Conservation (phyloP, 768 basidiomycete genomes). For the Mycena olivaceomarginata region DNA sequence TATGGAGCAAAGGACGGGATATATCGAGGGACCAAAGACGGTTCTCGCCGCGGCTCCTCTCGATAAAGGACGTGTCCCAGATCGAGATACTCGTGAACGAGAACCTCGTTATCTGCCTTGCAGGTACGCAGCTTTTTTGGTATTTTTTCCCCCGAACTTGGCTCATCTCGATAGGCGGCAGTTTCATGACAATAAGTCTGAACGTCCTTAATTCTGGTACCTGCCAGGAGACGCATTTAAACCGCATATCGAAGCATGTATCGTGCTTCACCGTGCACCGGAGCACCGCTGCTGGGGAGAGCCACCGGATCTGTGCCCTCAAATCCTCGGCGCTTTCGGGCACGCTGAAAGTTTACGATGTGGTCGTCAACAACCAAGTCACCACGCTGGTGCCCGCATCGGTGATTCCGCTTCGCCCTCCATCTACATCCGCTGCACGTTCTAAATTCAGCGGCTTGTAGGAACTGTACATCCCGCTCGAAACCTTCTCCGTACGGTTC, state of each 20-base stretch:
- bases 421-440: background rate
- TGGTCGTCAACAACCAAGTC: background rate
- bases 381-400: background rate
- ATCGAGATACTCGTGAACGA: constrained; percentile 87
- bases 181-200: constrained; percentile 37
- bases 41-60: constrained; percentile 24
- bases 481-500: constrained; percentile 85
- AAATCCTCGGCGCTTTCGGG: constrained; percentile 83
- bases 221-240: constrained; percentile 12
- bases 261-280: constrained; percentile 80
- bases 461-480: constrained; percentile 91
- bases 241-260: constrained; percentile 24
- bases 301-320: constrained; percentile 82
- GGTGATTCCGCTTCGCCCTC: background rate
- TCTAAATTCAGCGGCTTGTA: constrained; percentile 46
- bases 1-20: constrained; percentile 39
- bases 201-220: constrained; percentile 6
- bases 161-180: constrained; percentile 18
- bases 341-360: constrained; percentile 84
- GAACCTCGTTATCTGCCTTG: constrained; percentile 84
- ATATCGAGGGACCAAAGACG: constrained; percentile 18
- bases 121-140: constrained; percentile 63
- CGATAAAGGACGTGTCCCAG: constrained; percentile 69
- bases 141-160: background rate
- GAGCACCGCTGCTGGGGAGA: constrained; percentile 69